Percentiles rank a stretch among this genome's conserved stretches.
phyloP scores from a whole-genome alignment of 225 moss, liverwort and hornwort genomes.

The Pleurozium schreberi region DNA sequence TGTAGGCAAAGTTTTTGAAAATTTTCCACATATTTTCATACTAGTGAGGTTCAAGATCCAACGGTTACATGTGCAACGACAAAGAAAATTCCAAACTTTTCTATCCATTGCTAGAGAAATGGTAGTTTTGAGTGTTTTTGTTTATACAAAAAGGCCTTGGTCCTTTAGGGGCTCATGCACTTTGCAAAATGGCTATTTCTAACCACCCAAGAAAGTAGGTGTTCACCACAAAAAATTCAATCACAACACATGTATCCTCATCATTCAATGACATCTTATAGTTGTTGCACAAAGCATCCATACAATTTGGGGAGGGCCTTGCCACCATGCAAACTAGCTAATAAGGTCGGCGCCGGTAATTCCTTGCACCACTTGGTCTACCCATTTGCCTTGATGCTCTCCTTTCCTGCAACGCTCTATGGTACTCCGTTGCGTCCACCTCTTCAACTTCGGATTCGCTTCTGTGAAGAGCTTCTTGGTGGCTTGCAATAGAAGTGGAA shows the following conservation, averaged over 20 bases:
- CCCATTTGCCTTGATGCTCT: too few species aligned
- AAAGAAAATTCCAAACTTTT: too few species aligned
- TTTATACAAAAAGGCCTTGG: too few species aligned
- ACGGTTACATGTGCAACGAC: too few species aligned
- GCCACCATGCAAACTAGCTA: background rate
- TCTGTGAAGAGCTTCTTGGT: fast-evolving
- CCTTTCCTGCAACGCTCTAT: too few species aligned
- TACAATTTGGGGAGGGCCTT: fast-evolving
- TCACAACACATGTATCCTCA: background rate
- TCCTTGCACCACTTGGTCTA: fast-evolving
- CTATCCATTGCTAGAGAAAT: too few species aligned
- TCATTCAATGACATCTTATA: background rate
- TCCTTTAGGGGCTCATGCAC: too few species aligned
- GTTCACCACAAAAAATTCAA: background rate
- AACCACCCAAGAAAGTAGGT: fast-evolving
- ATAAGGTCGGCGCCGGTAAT: fast-evolving
- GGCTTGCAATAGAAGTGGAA: background rate
- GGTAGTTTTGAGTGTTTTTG: too few species aligned
- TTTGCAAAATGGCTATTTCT: background rate
- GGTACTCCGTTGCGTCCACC: background rate
- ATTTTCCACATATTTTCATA: too few species aligned
- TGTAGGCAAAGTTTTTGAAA: too few species aligned
- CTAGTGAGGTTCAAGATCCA: too few species aligned
- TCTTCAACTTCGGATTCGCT: background rate
- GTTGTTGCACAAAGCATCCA: background rate